Base-by-base conservation (phyloP, 345 rosid species). In the Eutrema heterophyllum region DNA sequence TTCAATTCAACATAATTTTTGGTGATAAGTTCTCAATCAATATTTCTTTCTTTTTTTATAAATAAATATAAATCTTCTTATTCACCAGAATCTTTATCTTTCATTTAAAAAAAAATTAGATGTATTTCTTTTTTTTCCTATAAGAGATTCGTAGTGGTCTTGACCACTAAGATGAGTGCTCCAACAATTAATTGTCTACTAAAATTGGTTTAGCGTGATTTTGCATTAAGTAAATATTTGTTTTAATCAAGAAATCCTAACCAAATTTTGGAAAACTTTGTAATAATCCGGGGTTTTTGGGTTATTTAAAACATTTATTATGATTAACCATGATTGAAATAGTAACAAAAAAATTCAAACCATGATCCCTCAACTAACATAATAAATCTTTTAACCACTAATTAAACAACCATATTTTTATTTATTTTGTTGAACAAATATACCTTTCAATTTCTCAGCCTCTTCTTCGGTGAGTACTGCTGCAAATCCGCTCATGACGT, bases 401-500 rank as follows among this genome's bases (percentile, higher is more conserved):
- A 36, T 33, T n/a, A n/a, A n/a, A n/a, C n/a, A 35, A 35, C 2
- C 6, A 38, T 7, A 7, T 7, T 36, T 9, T 40, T 40, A 12
- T 14, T 14, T 0, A 1, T 1, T 46, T 15, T 33, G 32, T 33
- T 51, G 14, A 66, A 50, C 14, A 66, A 24, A 40, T 60, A 11
- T 41, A 71, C 77, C 71, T 10, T 11, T 73, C 26, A 73, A 45
- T 64, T 55, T 55, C 21, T 26, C 54, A 64, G 65, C 71, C 57
- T 73, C 71, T 55, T 45, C 65, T 64, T 16, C 9, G 4, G 77
- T 73, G 33, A 73, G 71, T 24, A 16, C 14, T 35, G 77, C 71
- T 10, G 77, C 65, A 64, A 73, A 73, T 13, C 77, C 77, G 40
- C 69, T 43, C 0, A 14, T 24, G 27, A 46, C 15, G 38, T 55